Percentiles rank a stretch among this genome's conserved stretches.
These are phyloP conservation scores for Cercophora samala DNA, from an alignment of 495 filamentous ascomycete species.

Conservation along the genomic window DNA sequence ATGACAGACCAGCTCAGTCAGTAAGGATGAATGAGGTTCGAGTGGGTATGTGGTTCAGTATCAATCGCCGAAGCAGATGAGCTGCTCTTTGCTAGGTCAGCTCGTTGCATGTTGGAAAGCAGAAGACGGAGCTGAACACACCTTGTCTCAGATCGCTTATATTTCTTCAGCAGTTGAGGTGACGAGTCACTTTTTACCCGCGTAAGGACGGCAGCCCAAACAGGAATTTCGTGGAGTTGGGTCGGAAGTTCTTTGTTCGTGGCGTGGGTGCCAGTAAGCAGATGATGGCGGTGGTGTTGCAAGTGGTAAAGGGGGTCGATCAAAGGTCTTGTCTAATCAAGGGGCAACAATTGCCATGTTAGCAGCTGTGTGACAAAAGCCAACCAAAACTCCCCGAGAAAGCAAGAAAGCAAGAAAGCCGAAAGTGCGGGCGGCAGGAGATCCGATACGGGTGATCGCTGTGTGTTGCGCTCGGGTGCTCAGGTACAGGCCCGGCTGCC, in stretches of 20 bases:
- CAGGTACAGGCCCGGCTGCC: not conserved
- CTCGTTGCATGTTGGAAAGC: not conserved
- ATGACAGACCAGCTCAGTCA: not conserved
- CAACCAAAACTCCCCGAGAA: slow-evolving; percentile 4
- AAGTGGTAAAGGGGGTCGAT: slow-evolving; percentile 2
- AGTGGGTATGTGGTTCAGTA: not conserved
- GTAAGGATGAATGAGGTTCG: not conserved
- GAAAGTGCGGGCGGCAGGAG: slow-evolving; percentile 7
- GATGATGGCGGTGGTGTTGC: not conserved
- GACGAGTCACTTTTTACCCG: slow-evolving; percentile 6
- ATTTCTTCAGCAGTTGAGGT: not conserved
- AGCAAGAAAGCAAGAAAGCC: not conserved
- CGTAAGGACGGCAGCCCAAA: not conserved
- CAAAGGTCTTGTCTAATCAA: slow-evolving; percentile 12
- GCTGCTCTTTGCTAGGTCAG: not conserved
- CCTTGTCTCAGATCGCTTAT: not conserved
- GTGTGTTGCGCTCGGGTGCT: slow-evolving; percentile 2
- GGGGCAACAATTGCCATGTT: slow-evolving; percentile 13
- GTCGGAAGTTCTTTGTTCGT: slow-evolving; percentile 20
- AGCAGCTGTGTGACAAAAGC: slow-evolving; percentile 7
- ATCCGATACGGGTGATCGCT: slow-evolving; percentile 4
- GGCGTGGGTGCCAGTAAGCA: not conserved
- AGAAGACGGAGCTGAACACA: not conserved
- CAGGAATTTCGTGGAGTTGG: not conserved
- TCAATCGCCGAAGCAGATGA: not conserved